A percentile compares a stretch with the other conserved stretches of the same genome.
Conservation (phyloP, 306 rosid species). For the Cucumis hystrix region DNA sequence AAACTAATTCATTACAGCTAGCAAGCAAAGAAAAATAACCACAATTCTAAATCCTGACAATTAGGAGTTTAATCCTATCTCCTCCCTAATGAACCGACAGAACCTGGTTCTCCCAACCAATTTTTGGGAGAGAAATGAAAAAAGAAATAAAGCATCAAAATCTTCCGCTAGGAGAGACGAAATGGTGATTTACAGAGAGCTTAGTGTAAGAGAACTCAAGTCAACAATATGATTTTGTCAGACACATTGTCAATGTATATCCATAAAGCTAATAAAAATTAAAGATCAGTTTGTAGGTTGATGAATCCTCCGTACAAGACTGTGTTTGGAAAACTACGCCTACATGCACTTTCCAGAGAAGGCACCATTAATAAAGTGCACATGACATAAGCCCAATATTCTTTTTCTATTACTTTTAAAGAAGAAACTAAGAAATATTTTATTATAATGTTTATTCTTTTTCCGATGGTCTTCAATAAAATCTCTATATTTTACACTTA, state of each 20-base stretch:
- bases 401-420: not conserved
- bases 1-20: not conserved
- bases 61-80: not conserved
- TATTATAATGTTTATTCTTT: not conserved
- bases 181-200: not conserved
- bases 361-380: not conserved
- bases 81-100: not conserved
- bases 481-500: not conserved
- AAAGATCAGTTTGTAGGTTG: not conserved
- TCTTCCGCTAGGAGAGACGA: not conserved
- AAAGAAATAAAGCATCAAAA: not conserved
- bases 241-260: not conserved
- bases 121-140: not conserved
- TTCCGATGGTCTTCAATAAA: not conserved
- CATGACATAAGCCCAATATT: not conserved
- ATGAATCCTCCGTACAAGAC: not conserved
- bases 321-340: not conserved
- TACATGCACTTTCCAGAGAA: not conserved
- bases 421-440: not conserved
- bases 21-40: not conserved
- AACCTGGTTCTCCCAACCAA: not conserved
- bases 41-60: not conserved
- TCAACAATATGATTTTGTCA: not conserved
- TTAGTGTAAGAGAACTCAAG: not conserved
- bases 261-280: not conserved